Conservation (phyloP, 176 grass and related monocot species). For the Phragmites australis region DNA sequence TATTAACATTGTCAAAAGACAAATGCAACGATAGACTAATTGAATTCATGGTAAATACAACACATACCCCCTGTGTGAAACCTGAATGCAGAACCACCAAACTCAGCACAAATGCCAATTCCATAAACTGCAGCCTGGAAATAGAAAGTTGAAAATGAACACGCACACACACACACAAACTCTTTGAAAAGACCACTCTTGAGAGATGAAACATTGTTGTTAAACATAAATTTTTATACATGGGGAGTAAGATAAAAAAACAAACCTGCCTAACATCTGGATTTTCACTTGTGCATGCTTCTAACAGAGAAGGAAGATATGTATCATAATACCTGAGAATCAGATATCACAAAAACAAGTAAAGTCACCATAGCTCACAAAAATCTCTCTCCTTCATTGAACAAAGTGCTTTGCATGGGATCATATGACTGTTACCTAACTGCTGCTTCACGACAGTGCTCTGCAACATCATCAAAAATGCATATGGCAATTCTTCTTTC, state of each 20-base stretch:
- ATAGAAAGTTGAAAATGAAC: conserved; percentile 26
- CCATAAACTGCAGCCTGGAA: conserved; percentile 79
- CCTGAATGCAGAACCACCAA: conserved; percentile 63
- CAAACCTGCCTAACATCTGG: conserved; percentile 79
- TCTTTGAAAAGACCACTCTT: conserved; percentile 8
- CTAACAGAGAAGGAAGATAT: conserved; percentile 78
- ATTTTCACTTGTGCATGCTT: conserved; percentile 77
- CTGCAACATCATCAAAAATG: conserved; percentile 85
- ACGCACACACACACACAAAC: neutral
- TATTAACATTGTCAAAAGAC: conserved; percentile 16
- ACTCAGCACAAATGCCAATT: conserved; percentile 80
- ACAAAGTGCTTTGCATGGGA: neutral
- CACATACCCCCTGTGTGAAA: conserved; percentile 58
- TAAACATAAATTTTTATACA: neutral
- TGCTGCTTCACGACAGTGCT: conserved; percentile 77
- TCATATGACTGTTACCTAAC: conserved; percentile 51
- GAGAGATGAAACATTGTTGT: conserved; percentile 5
- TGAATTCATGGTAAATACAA: neutral
- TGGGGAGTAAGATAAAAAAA: conserved; percentile 1
- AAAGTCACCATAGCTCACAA: neutral
- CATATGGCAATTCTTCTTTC: conserved; percentile 77
- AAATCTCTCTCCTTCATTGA: neutral
- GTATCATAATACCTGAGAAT: conserved; percentile 66
- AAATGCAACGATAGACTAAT: conserved; percentile 23
- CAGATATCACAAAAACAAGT: conserved; percentile 27